Conservation (phyloP, 2,329 filamentous ascomycete genomes). For the Phyllosticta citriasiana region DNA sequence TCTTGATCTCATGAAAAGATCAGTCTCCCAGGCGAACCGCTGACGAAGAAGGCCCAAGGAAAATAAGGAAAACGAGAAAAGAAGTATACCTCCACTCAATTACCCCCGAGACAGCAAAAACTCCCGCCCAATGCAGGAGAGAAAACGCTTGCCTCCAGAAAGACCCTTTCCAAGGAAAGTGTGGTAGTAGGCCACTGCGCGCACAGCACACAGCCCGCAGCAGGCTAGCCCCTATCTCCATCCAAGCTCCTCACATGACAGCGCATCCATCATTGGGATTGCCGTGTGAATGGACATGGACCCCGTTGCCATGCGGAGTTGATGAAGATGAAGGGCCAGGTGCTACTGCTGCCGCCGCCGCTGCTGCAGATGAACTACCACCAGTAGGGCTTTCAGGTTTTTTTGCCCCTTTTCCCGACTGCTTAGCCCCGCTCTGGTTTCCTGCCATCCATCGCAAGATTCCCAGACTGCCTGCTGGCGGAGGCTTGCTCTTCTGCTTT, state of each 20-base stretch:
- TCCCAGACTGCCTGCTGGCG: constrained; percentile 7
- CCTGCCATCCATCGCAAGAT: constrained; percentile 21
- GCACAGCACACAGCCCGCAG: neutral
- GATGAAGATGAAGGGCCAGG: constrained; percentile 2
- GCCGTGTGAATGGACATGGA: constrained; percentile 6
- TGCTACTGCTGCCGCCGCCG: neutral
- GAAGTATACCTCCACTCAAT: neutral
- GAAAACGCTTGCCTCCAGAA: constrained; percentile 10
- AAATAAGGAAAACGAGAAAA: neutral
- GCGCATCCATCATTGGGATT: constrained; percentile 7
- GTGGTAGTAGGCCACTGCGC: neutral
- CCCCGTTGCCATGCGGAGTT: neutral
- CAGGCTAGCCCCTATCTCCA: neutral
- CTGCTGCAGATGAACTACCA: neutral
- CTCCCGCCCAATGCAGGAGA: constrained; percentile 3
- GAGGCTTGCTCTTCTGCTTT: constrained; percentile 11
- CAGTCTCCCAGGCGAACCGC: neutral
- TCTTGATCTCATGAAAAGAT: neutral
- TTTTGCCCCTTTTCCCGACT: constrained; percentile 19
- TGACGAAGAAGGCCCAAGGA: neutral
- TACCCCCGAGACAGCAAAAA: constrained; percentile 9
- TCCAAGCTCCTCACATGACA: constrained; percentile 7
- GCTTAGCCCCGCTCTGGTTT: constrained; percentile 4
- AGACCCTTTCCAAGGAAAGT: constrained; percentile 8
- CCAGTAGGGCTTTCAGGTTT: constrained; percentile 16